Conservation (phyloP, 176 grass and related monocot species). For the Rhynchospora tenuis region DNA sequence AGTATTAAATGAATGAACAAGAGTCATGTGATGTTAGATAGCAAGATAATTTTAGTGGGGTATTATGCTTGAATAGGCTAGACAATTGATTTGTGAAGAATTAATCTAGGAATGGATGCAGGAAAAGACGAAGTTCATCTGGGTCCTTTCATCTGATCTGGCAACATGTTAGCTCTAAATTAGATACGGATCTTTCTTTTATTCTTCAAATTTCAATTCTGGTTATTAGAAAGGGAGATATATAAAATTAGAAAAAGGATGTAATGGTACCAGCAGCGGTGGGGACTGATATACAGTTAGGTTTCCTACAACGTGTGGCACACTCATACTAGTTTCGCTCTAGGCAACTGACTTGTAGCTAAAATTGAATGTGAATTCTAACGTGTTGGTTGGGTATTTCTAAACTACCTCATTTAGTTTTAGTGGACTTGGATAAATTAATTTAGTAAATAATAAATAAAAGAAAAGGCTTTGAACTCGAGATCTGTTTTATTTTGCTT, state of each 20-base stretch:
- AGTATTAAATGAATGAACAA: background rate
- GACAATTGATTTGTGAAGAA: conserved; percentile 8
- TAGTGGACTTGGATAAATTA: background rate
- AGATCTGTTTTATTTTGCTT: background rate
- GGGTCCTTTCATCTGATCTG: background rate
- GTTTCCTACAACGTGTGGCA: background rate
- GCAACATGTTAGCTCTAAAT: background rate
- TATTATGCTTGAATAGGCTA: background rate
- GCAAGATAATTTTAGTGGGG: conserved; percentile 14
- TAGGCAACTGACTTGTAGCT: background rate
- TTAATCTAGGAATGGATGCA: background rate
- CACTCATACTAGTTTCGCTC: background rate
- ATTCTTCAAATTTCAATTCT: background rate
- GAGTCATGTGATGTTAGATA: background rate
- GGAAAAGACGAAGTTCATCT: background rate
- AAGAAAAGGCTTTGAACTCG: background rate
- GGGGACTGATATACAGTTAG: background rate
- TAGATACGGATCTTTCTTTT: background rate
- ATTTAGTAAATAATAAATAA: background rate
- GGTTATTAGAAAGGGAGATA: background rate
- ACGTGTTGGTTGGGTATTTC: background rate
- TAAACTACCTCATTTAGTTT: background rate
- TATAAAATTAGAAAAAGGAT: background rate
- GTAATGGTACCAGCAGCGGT: background rate
- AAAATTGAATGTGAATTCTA: background rate